phyloP scores from a whole-genome alignment of 2,329 filamentous ascomycete species.

The Colletotrichum gloeosporioides region DNA sequence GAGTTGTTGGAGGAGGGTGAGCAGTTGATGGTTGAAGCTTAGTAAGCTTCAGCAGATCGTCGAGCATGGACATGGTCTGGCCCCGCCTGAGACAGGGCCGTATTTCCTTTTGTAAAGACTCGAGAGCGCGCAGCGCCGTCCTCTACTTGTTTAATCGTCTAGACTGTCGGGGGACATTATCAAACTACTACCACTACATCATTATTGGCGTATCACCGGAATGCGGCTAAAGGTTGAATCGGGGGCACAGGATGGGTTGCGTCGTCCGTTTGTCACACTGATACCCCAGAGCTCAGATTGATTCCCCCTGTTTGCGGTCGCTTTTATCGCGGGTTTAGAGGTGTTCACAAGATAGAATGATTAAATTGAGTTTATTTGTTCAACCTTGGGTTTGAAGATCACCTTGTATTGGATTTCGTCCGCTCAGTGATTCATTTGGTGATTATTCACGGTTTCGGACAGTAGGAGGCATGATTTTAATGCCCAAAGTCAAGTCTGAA shows the following conservation, averaged over 20 bases:
- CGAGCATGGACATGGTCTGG: neutral
- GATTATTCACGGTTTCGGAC: neutral
- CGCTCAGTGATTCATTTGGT: neutral
- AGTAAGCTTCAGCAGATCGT: neutral
- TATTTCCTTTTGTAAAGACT: neutral
- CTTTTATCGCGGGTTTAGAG: neutral
- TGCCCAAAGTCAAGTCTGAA: neutral
- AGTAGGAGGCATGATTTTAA: neutral
- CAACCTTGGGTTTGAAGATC: too few species aligned
- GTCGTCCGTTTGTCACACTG: neutral
- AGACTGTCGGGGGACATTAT: neutral
- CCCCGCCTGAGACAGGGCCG: neutral
- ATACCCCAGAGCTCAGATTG: neutral
- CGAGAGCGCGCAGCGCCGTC: neutral
- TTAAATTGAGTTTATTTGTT: neutral
- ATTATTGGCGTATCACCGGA: neutral
- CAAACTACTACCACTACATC: neutral
- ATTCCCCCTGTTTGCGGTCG: neutral
- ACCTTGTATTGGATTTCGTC: too few species aligned
- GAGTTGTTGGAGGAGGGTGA: conserved; percentile 93
- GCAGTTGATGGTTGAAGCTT: conserved; percentile 77
- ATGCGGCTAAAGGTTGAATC: neutral
- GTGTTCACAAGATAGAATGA: neutral
- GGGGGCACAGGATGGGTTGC: neutral
- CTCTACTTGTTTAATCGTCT: neutral